Base-by-base conservation (phyloP, 1,139 yeast genomes). In the Diutina scorzettiae region DNA sequence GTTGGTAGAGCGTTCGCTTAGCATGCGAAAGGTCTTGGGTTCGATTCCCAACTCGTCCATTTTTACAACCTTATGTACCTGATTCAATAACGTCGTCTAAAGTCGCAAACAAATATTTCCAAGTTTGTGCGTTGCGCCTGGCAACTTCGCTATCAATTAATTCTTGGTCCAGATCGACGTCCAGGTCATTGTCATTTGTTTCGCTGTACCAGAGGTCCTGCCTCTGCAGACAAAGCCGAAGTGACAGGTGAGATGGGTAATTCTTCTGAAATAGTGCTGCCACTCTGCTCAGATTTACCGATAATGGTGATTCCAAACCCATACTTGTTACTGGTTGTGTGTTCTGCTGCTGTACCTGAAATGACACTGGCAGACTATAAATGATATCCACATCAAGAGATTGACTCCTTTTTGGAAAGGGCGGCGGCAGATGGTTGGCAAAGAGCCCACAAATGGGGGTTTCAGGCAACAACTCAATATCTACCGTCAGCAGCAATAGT, bases 141-240 rank as follows among this genome's bases (percentile, higher is more conserved):
- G 20, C 21, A 17, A 32, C 8, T 9, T 21, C 21, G 21, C 25
- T 25, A n/a, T 20, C 25, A 32, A 32, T 32, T 11, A 32, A 8
- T 17, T 32, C 37, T 32, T 32, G 37, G 21, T 32, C 37, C 37
- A 32, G 37, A 17, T 32, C 37, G 4, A 16, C 20, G 19, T 32
- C 37, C 14, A 18, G 24, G 9, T 32, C 37, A 21, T 19, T 17
- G 6, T 19, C 25, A 28, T 18, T 28, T 8, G 4, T n/a, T 14
- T 28, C 29, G 9, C 23, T 20, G 12, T 32, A n/a, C 6, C 18
- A 9, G 30, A 5, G 30, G 14, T 27, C 30, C 30, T 11, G 30
- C 14, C 30, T 5, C 14, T 12, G 30, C 5, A 27, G 30, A 11
- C n/a, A 12, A 12, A 27, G n/a, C 4, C 30, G 12, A 27, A 27